phyloP scores from a whole-genome alignment of 768 basidiomycete species.

The Tephrocybe sp. region DNA sequence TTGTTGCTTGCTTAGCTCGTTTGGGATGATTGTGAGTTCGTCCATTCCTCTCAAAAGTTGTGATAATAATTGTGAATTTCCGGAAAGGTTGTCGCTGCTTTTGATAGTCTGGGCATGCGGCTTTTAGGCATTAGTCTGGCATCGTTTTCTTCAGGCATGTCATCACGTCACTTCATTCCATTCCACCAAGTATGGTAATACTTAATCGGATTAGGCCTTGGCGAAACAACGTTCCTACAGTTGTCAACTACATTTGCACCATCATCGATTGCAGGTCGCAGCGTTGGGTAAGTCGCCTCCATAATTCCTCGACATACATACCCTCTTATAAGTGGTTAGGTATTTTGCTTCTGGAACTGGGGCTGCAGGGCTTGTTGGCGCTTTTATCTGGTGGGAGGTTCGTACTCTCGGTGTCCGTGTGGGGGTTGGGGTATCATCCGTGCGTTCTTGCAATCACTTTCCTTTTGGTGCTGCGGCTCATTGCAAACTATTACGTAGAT shows the following conservation, averaged over 20 bases:
- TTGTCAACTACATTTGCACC: conserved; percentile 80
- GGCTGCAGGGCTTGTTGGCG: conserved; percentile 89
- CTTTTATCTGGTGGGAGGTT: conserved; percentile 93
- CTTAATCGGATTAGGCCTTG: conserved; percentile 69
- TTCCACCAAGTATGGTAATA: too few species aligned
- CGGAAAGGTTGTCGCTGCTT: conserved; percentile 71
- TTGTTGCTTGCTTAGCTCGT: conserved; percentile 71
- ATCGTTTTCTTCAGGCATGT: conserved; percentile 78
- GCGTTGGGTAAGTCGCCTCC: conserved; percentile 62
- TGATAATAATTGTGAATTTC: not conserved
- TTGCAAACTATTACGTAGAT: conserved; percentile 43
- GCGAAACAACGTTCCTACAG: conserved; percentile 93
- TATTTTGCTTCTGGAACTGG: conserved; percentile 96
- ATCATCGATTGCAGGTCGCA: conserved; percentile 66
- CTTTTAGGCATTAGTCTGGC: conserved; percentile 78
- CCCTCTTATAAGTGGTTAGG: conserved; percentile 29
- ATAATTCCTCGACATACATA: not conserved
- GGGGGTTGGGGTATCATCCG: conserved; percentile 83
- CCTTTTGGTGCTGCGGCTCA: conserved; percentile 1
- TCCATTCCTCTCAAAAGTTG: not conserved
- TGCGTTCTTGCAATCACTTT: conserved; percentile 31
- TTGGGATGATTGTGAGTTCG: conserved; percentile 80
- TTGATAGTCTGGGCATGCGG: conserved; percentile 61
- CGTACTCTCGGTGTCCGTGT: conserved; percentile 77
- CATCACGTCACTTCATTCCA: not conserved